Evolutionary conservation across 331 rosid genomes (phyloP).

Genomic region (Quercus tomentella): DNA sequence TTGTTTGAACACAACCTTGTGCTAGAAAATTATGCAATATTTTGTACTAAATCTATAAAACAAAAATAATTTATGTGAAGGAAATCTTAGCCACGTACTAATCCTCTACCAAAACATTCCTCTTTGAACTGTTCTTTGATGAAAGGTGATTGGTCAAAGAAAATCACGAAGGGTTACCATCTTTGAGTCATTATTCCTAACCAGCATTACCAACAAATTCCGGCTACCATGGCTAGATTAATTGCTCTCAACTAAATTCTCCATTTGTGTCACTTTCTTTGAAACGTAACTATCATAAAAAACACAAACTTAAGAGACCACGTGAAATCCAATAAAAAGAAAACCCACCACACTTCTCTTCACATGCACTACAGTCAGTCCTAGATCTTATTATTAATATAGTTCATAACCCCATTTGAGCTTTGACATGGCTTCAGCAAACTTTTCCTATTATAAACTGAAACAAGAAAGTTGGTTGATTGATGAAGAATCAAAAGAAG

Average conservation of each 20-base stretch:
- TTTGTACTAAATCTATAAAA: too few species aligned
- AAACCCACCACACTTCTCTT: background rate
- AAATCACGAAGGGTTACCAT: background rate
- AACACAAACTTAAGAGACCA: too few species aligned
- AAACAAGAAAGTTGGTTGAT: constrained; percentile 3
- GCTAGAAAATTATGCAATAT: too few species aligned
- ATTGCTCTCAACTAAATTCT: constrained; percentile 20
- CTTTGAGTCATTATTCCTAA: background rate
- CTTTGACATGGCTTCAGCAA: constrained; percentile 25
- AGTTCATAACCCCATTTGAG: background rate
- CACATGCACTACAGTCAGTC: background rate
- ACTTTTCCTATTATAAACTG: constrained; percentile 31
- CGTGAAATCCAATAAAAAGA: background rate
- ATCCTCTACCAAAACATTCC: background rate
- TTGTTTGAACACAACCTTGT: too few species aligned
- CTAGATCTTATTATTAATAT: too few species aligned
- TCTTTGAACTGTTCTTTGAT: background rate
- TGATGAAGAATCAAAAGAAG: constrained; percentile 4
- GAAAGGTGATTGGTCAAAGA: background rate
- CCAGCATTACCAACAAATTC: constrained; percentile 19
- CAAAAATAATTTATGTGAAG: too few species aligned
- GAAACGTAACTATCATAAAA: background rate
- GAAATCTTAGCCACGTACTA: background rate
- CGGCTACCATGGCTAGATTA: constrained; percentile 1
- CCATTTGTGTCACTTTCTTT: background rate